Percentiles rank a stretch among this genome's conserved stretches.
Evolutionary conservation across 306 rosid genomes (phyloP).

Genomic region (Pyrus betulifolia): DNA sequence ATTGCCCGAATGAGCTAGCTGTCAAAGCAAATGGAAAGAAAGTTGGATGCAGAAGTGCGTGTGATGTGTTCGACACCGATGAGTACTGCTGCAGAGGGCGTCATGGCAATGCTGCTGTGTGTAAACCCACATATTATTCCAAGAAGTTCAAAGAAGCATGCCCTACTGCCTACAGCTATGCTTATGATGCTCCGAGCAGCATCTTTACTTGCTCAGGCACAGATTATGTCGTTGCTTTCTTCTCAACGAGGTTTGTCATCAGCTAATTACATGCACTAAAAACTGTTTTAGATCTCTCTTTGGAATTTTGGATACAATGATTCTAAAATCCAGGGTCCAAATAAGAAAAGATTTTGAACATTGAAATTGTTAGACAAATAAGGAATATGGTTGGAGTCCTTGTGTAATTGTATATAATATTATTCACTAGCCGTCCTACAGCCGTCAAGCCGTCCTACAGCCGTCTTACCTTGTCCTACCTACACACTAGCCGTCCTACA

Average conservation of each 20-base stretch:
- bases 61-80: constrained; percentile 69
- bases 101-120: constrained; percentile 51
- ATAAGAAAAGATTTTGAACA: too few relatives aligned
- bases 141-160: constrained; percentile 72
- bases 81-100: constrained; percentile 85
- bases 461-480: too few relatives aligned
- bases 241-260: constrained; percentile 56
- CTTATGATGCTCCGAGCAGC: constrained; percentile 81
- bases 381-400: too few relatives aligned
- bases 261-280: not conserved
- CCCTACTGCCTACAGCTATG: constrained; percentile 81
- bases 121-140: constrained; percentile 73
- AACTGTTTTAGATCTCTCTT: not conserved
- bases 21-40: constrained; percentile 47
- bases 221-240: constrained; percentile 63
- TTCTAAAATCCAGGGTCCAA: not conserved
- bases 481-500: too few relatives aligned
- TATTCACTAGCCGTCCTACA: too few relatives aligned
- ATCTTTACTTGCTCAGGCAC: constrained; percentile 69
- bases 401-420: too few relatives aligned
- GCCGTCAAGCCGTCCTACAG: too few relatives aligned
- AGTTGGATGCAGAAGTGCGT: constrained; percentile 74
- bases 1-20: constrained; percentile 52
- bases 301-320: not conserved
- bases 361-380: too few relatives aligned